Evolutionary conservation across 257 asterid species (phyloP).

Genomic region (Solanum pennellii): DNA sequence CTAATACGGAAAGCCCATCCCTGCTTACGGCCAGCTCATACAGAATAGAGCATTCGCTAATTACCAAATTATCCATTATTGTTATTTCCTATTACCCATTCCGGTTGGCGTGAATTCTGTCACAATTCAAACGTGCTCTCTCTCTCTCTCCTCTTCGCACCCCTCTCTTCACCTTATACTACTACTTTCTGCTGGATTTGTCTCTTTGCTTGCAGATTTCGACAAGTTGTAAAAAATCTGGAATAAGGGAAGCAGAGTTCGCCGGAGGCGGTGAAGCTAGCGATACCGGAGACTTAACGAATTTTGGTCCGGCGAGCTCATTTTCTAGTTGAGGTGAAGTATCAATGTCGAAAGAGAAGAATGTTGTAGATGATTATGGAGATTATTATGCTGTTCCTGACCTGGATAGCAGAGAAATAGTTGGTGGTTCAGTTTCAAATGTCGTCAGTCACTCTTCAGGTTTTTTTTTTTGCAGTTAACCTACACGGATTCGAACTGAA

Average conservation of each 20-base stretch:
- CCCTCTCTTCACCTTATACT: neutral
- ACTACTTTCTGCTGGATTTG: neutral
- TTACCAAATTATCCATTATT: neutral
- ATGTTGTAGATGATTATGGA: conserved; percentile 11
- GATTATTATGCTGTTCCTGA: conserved; percentile 3
- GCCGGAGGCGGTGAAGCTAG: conserved; percentile 20
- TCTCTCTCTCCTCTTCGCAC: neutral
- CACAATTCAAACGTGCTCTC: neutral
- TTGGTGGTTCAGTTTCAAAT: neutral
- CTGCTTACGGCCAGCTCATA: too few relatives aligned
- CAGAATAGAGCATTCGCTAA: neutral
- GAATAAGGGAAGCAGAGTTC: neutral
- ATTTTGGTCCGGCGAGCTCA: conserved; percentile 18
- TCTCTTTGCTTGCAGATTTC: neutral
- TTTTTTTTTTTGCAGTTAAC: conserved; percentile 1
- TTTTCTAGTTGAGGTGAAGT: conserved; percentile 41
- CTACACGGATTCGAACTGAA: neutral
- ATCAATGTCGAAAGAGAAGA: conserved; percentile 31
- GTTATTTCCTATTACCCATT: neutral
- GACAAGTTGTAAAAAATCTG: neutral
- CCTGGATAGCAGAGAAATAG: neutral
- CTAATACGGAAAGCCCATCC: too few relatives aligned
- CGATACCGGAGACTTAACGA: conserved; percentile 22
- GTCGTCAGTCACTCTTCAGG: conserved; percentile 33
- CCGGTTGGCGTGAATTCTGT: neutral